Percentiles rank a stretch among this genome's conserved stretches.
Evolutionary conservation across 805 yeast genomes (phyloP).

Genomic region (baker's yeast (Saccharomyces cerevisiae)): DNA sequence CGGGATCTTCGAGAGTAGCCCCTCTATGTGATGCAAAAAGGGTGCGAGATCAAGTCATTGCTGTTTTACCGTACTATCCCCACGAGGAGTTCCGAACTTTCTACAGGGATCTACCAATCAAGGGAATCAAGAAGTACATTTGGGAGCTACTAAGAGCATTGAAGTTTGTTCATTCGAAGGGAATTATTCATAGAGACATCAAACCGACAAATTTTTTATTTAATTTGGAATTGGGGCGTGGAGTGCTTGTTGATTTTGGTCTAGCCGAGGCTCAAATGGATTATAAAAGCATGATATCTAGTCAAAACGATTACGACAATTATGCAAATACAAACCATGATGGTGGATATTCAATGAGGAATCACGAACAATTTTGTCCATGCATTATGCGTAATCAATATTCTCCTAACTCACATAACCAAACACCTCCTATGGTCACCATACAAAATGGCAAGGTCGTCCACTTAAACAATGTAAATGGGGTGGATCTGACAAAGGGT

Average conservation of each 20-base stretch:
- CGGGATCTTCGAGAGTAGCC: conserved; percentile 69
- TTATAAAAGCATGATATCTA: conserved; percentile 5
- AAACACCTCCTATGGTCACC: conserved; percentile 19
- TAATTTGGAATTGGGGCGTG: conserved; percentile 57
- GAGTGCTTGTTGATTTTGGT: conserved; percentile 88
- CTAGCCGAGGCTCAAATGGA: conserved; percentile 59
- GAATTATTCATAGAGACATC: conserved; percentile 85
- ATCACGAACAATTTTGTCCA: conserved; percentile 42
- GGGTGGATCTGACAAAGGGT: conserved; percentile 45
- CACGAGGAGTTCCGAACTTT: conserved; percentile 87
- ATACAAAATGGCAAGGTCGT: conserved; percentile 28
- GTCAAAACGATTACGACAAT: conserved; percentile 6
- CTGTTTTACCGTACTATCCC: conserved; percentile 82
- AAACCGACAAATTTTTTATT: conserved; percentile 76
- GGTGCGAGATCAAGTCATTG: conserved; percentile 84
- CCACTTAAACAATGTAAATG: conserved; percentile 27
- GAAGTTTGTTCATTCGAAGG: conserved; percentile 57
- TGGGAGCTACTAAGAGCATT: conserved; percentile 69
- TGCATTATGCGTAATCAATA: conserved; percentile 38
- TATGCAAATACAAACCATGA: conserved; percentile 5
- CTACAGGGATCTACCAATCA: conserved; percentile 67
- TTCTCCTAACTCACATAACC: conserved; percentile 2
- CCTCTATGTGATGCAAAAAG: conserved; percentile 85
- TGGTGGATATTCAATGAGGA: conserved; percentile 7
- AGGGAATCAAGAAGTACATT: conserved; percentile 76